These are phyloP conservation scores for Suillus bovinus DNA, from an alignment of 768 basidiomycete species.

Conservation along the genomic window DNA sequence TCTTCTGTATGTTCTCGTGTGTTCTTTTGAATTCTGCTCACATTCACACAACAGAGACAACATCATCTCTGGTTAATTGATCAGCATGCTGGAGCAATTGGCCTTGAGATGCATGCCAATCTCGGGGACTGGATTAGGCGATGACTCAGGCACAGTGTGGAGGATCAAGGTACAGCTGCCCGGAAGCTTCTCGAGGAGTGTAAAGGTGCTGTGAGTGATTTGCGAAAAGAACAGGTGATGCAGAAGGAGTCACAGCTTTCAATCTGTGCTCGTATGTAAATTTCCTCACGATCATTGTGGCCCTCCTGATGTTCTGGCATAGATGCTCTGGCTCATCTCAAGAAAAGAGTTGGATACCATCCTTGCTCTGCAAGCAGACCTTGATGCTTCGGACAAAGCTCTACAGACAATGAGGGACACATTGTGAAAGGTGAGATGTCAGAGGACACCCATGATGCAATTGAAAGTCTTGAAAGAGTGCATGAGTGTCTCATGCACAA, in stretches of 20 bases:
- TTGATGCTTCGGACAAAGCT: conserved; percentile 25
- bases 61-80: too few species aligned
- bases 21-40: too few species aligned
- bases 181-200: conserved; percentile 1
- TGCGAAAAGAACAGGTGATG: conserved; percentile 4
- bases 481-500: conserved; percentile 19
- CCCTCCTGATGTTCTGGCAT: not conserved
- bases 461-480: conserved; percentile 21
- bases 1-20: too few species aligned
- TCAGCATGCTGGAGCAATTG: too few species aligned
- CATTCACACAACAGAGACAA: too few species aligned
- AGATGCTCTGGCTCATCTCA: conserved; percentile 24
- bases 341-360: conserved; percentile 32
- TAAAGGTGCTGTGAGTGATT: not conserved
- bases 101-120: conserved; percentile 30
- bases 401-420: conserved; percentile 15
- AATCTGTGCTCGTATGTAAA: conserved; percentile 6
- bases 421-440: conserved; percentile 11
- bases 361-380: conserved; percentile 29
- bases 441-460: conserved; percentile 13
- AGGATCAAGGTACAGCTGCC: conserved; percentile 9
- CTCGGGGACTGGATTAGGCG: conserved; percentile 36
- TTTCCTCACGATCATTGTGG: not conserved
- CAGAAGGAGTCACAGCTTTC: conserved; percentile 12
- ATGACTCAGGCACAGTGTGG: conserved; percentile 19